These are phyloP conservation scores for Aspergillus jensenii DNA, from an alignment of 2,329 filamentous ascomycete genomes.

Conservation along the genomic window DNA sequence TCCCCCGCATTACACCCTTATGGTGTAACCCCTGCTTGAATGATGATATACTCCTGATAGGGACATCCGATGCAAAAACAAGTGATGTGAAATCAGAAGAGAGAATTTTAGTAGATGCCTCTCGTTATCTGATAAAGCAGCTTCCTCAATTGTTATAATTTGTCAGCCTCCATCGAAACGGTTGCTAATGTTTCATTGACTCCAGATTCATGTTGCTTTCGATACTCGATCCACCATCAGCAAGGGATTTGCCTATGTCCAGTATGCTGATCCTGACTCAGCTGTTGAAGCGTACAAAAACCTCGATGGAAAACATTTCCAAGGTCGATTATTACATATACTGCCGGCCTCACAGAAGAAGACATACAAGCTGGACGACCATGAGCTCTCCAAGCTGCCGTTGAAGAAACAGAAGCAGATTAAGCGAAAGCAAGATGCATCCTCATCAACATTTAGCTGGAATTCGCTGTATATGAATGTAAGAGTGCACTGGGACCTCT, in stretches of 20 bases:
- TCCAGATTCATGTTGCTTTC: slow-evolving; percentile 80
- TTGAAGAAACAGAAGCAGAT: slow-evolving; percentile 93
- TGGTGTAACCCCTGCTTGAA: slow-evolving; percentile 43
- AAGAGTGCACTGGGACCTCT: slow-evolving; percentile 24
- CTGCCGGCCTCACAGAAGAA: slow-evolving; percentile 81
- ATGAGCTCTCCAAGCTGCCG: slow-evolving; percentile 83
- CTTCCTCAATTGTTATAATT: slow-evolving; percentile 19
- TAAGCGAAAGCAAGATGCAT: slow-evolving; percentile 77
- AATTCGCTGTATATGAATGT: slow-evolving; percentile 99
- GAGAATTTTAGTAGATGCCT: slow-evolving; percentile 99
- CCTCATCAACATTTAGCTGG: slow-evolving; percentile 85
- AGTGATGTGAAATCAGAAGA: slow-evolving; percentile 82
- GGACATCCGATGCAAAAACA: slow-evolving; percentile 97
- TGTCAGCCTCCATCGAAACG: slow-evolving; percentile 23
- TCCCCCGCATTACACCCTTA: slow-evolving; percentile 8
- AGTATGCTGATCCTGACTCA: slow-evolving; percentile 69
- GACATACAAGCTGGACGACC: slow-evolving; percentile 80
- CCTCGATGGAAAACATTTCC: slow-evolving; percentile 82
- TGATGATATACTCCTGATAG: slow-evolving; percentile 99
- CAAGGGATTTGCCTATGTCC: slow-evolving; percentile 89
- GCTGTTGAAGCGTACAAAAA: slow-evolving; percentile 77
- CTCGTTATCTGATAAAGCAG: slow-evolving; percentile 71
- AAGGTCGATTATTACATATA: slow-evolving; percentile 88
- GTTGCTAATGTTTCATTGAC: slow-evolving; percentile 47
- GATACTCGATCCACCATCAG: slow-evolving; percentile 67